phyloP scores from a whole-genome alignment of 1,139 yeast genomes.

The Lodderomyces pseudojiufengensis region DNA sequence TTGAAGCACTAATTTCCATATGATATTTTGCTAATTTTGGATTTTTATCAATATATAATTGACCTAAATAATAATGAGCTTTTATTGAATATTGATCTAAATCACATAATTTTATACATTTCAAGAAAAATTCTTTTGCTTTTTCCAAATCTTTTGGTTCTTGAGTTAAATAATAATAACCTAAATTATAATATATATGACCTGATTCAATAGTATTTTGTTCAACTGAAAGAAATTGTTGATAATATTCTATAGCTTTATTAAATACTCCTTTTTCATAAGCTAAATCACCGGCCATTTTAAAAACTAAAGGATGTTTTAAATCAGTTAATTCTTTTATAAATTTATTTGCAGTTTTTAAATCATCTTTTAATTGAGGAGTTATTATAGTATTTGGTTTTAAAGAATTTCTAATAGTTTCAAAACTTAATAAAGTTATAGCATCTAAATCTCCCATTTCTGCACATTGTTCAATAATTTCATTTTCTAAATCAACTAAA shows the following conservation, averaged over 20 bases:
- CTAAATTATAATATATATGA: slow-evolving; percentile 71
- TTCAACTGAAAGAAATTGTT: slow-evolving; percentile 54
- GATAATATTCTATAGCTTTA: slow-evolving; percentile 59
- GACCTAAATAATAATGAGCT: slow-evolving; percentile 77
- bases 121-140: slow-evolving; percentile 59
- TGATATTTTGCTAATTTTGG: slow-evolving; percentile 63
- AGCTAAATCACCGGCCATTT: slow-evolving; percentile 72
- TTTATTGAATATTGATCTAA: slow-evolving; percentile 53
- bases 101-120: slow-evolving; percentile 58
- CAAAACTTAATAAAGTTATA: slow-evolving; percentile 65
- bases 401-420: slow-evolving; percentile 35
- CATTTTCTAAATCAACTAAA: slow-evolving; percentile 60
- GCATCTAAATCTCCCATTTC: slow-evolving; percentile 83
- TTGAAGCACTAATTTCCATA: slow-evolving; percentile 70
- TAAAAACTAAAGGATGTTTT: slow-evolving; percentile 67
- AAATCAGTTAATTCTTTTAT: slow-evolving; percentile 58
- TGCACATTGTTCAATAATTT: slow-evolving; percentile 75
- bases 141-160: slow-evolving; percentile 39
- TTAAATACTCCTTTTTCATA: slow-evolving; percentile 40
- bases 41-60: slow-evolving; percentile 47
- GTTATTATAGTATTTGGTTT: slow-evolving; percentile 20
- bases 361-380: slow-evolving; percentile 54
- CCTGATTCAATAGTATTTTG: slow-evolving; percentile 57
- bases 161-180: slow-evolving; percentile 53
- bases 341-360: slow-evolving; percentile 56